Conservation (phyloP, 768 basidiomycete species). For the Termitomyces sp. region DNA sequence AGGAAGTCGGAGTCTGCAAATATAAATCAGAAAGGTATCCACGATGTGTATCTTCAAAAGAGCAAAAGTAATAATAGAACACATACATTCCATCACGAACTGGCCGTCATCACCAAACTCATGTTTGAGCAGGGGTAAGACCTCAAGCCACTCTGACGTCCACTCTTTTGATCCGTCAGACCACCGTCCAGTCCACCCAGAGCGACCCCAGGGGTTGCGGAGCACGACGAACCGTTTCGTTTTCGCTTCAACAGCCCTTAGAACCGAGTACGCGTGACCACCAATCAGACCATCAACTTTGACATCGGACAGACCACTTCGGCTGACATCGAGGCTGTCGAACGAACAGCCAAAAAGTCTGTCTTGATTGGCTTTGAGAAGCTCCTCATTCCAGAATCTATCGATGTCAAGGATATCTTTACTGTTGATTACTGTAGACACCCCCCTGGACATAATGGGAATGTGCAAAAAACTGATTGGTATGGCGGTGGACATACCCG, state of each 20-base stretch:
- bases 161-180: conserved; percentile 39
- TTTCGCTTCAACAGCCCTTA: conserved; percentile 33
- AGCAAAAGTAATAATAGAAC: background rate
- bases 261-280: conserved; percentile 38
- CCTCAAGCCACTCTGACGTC: conserved; percentile 34
- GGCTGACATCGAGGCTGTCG: conserved; percentile 23
- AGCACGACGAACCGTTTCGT: conserved; percentile 39
- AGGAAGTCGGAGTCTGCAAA: conserved; percentile 42
- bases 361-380: conserved; percentile 44
- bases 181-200: conserved; percentile 39
- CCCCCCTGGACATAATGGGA: conserved; percentile 26
- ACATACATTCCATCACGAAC: conserved; percentile 39
- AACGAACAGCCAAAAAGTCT: conserved; percentile 51
- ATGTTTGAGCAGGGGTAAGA: conserved; percentile 28
- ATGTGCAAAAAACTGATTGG: background rate
- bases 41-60: background rate
- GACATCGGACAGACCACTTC: conserved; percentile 19
- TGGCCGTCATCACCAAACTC: conserved; percentile 37
- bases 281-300: conserved; percentile 28
- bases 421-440: conserved; percentile 37
- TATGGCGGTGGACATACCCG: conserved; percentile 30
- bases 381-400: conserved; percentile 50
- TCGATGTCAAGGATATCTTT: conserved; percentile 47
- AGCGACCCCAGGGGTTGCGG: conserved; percentile 39
- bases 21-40: background rate